Conservation (phyloP, 2,329 filamentous ascomycete species). For the Boeremia lycopersici region DNA sequence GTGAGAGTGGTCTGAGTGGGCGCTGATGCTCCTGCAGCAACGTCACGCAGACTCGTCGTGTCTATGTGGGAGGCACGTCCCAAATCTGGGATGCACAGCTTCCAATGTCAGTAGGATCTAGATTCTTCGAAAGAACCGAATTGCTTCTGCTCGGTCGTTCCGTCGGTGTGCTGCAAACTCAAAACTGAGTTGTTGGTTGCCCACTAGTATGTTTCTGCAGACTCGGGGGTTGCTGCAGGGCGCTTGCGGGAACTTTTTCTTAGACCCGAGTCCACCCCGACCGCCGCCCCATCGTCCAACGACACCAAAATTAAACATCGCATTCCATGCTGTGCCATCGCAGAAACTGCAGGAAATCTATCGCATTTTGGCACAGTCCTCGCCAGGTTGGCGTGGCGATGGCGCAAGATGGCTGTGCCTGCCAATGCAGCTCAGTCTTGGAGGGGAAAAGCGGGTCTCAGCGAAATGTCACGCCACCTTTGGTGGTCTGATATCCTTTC, state of each 20-base stretch:
- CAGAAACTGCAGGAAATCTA: neutral
- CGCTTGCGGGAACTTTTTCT: slow-evolving; percentile 2
- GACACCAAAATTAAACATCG: neutral
- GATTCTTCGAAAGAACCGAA: neutral
- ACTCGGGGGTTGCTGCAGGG: neutral
- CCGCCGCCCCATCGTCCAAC: neutral
- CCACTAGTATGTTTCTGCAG: neutral
- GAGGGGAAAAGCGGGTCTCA: slow-evolving; percentile 19
- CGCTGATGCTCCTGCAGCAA: neutral
- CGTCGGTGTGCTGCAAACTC: neutral
- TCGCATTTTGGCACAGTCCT: slow-evolving; percentile 7
- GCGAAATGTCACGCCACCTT: slow-evolving; percentile 43
- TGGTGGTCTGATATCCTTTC: slow-evolving; percentile 40
- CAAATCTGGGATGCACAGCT: neutral
- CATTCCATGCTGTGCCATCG: slow-evolving; percentile 9
- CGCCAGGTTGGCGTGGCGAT: slow-evolving; percentile 3
- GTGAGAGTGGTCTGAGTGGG: neutral
- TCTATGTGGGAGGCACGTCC: neutral
- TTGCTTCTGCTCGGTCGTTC: neutral
- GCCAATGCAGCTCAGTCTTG: slow-evolving; percentile 11
- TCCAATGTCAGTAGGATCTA: neutral
- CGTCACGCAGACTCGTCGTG: neutral
- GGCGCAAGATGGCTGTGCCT: slow-evolving; percentile 1
- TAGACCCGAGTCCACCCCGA: slow-evolving; percentile 2
- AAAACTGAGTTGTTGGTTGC: neutral